These are phyloP conservation scores for Annulohypoxylon maeteangense DNA, from an alignment of 495 filamentous ascomycete genomes.

Conservation along the genomic window DNA sequence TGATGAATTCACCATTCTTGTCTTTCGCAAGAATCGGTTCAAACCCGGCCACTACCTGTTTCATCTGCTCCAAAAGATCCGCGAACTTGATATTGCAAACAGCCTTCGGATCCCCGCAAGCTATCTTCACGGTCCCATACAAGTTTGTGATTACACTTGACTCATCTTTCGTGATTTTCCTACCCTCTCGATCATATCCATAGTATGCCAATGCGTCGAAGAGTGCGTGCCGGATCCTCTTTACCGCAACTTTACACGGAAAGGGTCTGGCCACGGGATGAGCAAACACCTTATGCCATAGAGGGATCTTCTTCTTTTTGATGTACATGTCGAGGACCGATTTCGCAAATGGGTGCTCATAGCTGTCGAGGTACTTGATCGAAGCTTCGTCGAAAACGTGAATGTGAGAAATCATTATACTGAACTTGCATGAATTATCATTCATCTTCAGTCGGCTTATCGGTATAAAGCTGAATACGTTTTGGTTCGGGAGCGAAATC, in stretches of 20 bases:
- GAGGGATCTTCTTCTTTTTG: slow-evolving; percentile 44
- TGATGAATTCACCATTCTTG: slow-evolving; percentile 10
- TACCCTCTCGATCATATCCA: slow-evolving; percentile 68
- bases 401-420: slow-evolving; percentile 1
- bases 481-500: slow-evolving; percentile 17
- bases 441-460: background rate
- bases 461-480: background rate
- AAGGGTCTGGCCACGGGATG: slow-evolving; percentile 54
- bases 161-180: slow-evolving; percentile 27
- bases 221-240: slow-evolving; percentile 65
- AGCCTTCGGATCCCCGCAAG: slow-evolving; percentile 26
- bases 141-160: slow-evolving; percentile 30
- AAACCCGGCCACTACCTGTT: slow-evolving; percentile 22
- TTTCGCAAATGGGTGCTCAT: slow-evolving; percentile 50
- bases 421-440: slow-evolving; percentile 19
- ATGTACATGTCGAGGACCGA: slow-evolving; percentile 45
- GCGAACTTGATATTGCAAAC: slow-evolving; percentile 38
- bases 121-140: slow-evolving; percentile 46
- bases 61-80: slow-evolving; percentile 33
- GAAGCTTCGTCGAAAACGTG: slow-evolving; percentile 42
- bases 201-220: slow-evolving; percentile 62
- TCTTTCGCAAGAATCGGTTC: slow-evolving; percentile 16
- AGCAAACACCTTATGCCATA: slow-evolving; percentile 61
- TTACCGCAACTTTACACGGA: slow-evolving; percentile 63
- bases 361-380: slow-evolving; percentile 45